These are phyloP conservation scores for Straminergon stramineum DNA, from an alignment of 225 moss, liverwort and hornwort genomes.

Conservation along the genomic window DNA sequence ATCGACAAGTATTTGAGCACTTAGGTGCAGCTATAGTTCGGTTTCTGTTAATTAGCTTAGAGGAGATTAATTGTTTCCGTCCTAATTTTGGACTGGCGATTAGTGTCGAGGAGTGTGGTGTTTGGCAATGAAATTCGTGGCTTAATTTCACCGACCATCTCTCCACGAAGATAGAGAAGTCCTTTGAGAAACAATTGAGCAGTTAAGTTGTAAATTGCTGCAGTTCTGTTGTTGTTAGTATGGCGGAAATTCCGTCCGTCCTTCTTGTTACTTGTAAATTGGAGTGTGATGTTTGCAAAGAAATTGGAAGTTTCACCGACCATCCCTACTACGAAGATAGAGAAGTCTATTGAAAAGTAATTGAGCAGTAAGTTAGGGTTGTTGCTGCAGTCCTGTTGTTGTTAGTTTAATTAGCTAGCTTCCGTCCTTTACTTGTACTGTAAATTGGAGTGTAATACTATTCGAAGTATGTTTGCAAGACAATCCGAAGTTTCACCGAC, in stretches of 20 bases:
- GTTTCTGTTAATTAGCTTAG: background rate
- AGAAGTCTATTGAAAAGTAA: background rate
- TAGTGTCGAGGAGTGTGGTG: background rate
- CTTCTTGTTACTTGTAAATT: background rate
- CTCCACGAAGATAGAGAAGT: background rate
- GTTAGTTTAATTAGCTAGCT: background rate
- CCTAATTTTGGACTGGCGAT: background rate
- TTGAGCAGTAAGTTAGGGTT: background rate
- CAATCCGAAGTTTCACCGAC: background rate
- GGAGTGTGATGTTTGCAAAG: background rate
- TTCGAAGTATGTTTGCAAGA: background rate
- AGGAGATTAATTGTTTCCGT: background rate
- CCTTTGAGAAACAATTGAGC: background rate
- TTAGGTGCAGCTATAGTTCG: background rate
- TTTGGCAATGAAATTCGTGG: background rate
- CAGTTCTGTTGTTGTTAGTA: background rate
- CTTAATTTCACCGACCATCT: background rate
- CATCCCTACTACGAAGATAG: slow-evolving; percentile 37
- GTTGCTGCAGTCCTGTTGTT: background rate
- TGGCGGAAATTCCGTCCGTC: background rate
- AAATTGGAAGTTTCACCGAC: slow-evolving; percentile 6
- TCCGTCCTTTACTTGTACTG: background rate
- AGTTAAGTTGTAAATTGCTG: background rate
- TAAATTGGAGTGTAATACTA: background rate
- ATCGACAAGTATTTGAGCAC: background rate